phyloP scores from a whole-genome alignment of 257 asterid genomes.

The Solanum lignicaule region DNA sequence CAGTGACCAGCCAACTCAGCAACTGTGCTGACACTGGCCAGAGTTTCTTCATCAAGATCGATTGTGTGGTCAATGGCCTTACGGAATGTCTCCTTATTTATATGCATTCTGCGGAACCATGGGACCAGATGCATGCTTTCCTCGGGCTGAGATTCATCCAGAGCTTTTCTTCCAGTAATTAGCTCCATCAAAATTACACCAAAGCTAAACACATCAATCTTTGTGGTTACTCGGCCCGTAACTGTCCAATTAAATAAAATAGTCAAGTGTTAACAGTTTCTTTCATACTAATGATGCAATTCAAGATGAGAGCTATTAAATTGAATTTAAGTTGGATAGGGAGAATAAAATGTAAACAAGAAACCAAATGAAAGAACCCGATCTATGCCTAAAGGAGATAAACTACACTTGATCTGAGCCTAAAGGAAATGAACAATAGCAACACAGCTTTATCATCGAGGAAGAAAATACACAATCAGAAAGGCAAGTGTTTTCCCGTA shows the following conservation, averaged over 20 bases:
- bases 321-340: background rate
- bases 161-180: conserved; percentile 5
- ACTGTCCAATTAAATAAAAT: background rate
- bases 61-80: conserved; percentile 6
- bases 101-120: conserved; percentile 14
- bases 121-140: conserved; percentile 10
- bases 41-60: conserved; percentile 6
- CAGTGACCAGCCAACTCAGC: conserved; percentile 11
- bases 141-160: conserved; percentile 6
- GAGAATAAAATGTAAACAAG: background rate
- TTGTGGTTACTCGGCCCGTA: conserved; percentile 5
- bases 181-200: conserved; percentile 10
- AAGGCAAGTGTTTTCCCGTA: background rate
- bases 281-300: background rate
- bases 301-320: background rate
- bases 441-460: background rate
- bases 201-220: conserved; percentile 7
- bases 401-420: background rate
- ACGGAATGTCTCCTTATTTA: background rate
- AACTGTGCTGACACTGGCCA: conserved; percentile 4
- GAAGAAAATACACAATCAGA: background rate
- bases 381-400: background rate
- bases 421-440: background rate
- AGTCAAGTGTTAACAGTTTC: background rate
- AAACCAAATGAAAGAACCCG: background rate